Conservation (phyloP, 345 rosid species). For the Turritis glabra region DNA sequence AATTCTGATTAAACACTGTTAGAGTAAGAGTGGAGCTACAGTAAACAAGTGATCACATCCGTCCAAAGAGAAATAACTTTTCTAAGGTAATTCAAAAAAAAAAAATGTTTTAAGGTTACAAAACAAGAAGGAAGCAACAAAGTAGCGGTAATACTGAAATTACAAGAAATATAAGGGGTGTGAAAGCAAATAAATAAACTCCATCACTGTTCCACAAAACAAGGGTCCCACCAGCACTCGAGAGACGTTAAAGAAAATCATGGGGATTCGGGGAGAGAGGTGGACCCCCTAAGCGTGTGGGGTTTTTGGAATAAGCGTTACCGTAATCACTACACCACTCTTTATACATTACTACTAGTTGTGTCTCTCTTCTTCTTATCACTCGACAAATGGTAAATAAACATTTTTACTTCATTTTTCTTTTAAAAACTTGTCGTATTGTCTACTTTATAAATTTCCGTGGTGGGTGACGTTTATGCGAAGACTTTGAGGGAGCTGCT, state of each 20-base stretch:
- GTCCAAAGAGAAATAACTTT: background rate
- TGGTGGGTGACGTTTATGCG: conserved; percentile 31
- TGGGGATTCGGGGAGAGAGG: conserved; percentile 37
- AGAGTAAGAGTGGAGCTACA: background rate
- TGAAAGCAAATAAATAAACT: background rate
- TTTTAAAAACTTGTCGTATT: conserved; percentile 14
- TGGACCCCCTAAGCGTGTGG: conserved; percentile 29
- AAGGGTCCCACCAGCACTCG: conserved; percentile 36
- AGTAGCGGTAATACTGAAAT: background rate
- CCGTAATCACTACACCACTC: conserved; percentile 29
- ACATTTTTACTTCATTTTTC: no score
- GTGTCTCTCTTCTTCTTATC: background rate
- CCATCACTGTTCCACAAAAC: conserved; percentile 10
- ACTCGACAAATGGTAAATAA: conserved; percentile 9
- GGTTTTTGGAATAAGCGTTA: conserved; percentile 8
- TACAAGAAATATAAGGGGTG: no score
- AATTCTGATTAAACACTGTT: background rate
- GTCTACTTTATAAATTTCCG: conserved; percentile 26
- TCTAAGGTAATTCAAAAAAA: no score
- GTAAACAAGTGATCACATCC: conserved; percentile 14
- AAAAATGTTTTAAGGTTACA: conserved; percentile 19
- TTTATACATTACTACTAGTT: no score
- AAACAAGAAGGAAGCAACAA: conserved; percentile 6
- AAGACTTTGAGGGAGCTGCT: conserved; percentile 30
- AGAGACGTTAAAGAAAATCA: conserved; percentile 31